Conservation (phyloP, 2,329 filamentous ascomycete species). For the Karstenula rhodostoma region DNA sequence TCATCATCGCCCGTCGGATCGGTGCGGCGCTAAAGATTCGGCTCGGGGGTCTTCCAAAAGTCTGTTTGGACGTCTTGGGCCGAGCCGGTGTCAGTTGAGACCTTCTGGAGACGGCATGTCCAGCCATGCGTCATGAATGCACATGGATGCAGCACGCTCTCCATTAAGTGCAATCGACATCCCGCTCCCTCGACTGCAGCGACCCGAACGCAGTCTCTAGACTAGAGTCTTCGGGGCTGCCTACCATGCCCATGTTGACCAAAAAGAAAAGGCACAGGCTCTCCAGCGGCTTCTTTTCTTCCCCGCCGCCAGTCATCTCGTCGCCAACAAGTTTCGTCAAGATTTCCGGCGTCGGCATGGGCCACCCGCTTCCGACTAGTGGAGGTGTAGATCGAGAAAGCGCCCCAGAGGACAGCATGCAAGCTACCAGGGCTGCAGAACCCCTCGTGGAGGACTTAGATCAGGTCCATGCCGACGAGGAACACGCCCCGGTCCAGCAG, state of each 20-base stretch:
- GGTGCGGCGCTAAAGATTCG: constrained; percentile 6
- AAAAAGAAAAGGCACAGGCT: constrained; percentile 39
- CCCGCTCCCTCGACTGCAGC: constrained; percentile 1
- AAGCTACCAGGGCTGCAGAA: constrained; percentile 33
- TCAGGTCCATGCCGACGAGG: constrained; percentile 32
- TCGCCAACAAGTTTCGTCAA: constrained; percentile 32
- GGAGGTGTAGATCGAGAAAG: constrained; percentile 43
- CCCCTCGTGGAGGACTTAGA: constrained; percentile 43
- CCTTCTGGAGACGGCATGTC: constrained; percentile 30
- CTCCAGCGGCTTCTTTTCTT: constrained; percentile 38
- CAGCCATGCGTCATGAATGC: constrained; percentile 29
- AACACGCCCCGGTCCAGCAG: constrained; percentile 29
- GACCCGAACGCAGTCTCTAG: not conserved
- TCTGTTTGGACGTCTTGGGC: constrained; percentile 15
- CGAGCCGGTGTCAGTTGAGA: constrained; percentile 16
- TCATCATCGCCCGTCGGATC: constrained; percentile 10
- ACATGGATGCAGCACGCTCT: constrained; percentile 20
- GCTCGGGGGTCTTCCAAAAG: constrained; percentile 9
- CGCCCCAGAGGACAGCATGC: constrained; percentile 33
- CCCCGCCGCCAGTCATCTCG: constrained; percentile 32
- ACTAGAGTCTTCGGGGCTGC: constrained; percentile 6
- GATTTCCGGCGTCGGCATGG: constrained; percentile 37
- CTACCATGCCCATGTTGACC: constrained; percentile 33
- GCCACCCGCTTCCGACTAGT: constrained; percentile 30
- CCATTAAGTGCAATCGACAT: constrained; percentile 16